These are phyloP conservation scores for Schwanniomyces pseudopolymorphus DNA, from an alignment of 805 yeast genomes.

Conservation along the genomic window DNA sequence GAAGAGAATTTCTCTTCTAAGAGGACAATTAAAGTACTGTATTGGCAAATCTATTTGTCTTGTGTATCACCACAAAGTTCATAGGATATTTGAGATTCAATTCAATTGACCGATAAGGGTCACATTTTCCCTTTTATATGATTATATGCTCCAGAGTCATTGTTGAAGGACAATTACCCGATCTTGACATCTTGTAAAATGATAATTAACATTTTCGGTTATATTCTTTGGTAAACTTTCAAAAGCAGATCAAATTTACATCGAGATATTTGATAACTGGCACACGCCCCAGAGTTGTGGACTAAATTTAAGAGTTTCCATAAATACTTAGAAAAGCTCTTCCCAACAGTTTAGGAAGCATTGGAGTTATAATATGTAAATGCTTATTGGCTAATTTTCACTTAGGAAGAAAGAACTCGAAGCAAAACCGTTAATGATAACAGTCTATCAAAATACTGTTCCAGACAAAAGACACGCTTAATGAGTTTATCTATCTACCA, in stretches of 20 bases:
- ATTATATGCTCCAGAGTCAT: constrained; percentile 24
- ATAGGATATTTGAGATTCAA: constrained; percentile 13
- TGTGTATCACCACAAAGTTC: constrained; percentile 13
- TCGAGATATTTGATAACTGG: constrained; percentile 56
- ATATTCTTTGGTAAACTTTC: constrained; percentile 46
- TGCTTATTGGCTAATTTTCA: constrained; percentile 60
- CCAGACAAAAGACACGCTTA: constrained; percentile 59
- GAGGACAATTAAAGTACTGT: constrained; percentile 1
- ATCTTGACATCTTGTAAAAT: constrained; percentile 23
- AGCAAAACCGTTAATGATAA: constrained; percentile 64
- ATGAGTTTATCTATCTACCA: constrained; percentile 68
- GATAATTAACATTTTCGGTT: constrained; percentile 34
- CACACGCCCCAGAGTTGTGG: constrained; percentile 49
- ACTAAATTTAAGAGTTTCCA: constrained; percentile 45
- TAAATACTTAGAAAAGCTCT: constrained; percentile 48
- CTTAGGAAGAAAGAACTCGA: constrained; percentile 48
- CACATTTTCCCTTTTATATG: constrained; percentile 25
- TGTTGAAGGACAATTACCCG: constrained; percentile 30
- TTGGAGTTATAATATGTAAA: constrained; percentile 58
- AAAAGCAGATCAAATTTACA: constrained; percentile 63
- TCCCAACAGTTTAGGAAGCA: constrained; percentile 51
- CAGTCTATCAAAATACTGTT: constrained; percentile 81
- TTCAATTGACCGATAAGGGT: constrained; percentile 12
- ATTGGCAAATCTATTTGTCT: constrained; percentile 1
- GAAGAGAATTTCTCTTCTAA: constrained; percentile 1